Evolutionary conservation across 805 yeast species (phyloP).

Genomic region (Hanseniaspora osmophila): DNA sequence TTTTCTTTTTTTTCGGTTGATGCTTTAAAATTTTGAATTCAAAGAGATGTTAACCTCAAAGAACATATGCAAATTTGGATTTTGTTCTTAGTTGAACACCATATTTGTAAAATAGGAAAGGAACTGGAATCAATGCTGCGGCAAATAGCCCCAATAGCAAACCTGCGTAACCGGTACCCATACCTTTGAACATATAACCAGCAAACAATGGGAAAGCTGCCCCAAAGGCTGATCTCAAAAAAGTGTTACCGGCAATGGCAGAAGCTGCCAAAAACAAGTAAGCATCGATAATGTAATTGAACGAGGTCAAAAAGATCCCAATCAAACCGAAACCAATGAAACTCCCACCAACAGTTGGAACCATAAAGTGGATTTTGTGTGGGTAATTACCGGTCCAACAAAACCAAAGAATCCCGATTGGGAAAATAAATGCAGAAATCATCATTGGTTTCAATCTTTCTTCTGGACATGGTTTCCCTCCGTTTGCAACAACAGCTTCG

Average conservation of each 20-base stretch:
- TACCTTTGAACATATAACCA: constrained; percentile 47
- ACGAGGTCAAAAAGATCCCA: constrained; percentile 51
- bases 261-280: constrained; percentile 65
- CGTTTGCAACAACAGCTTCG: constrained; percentile 33
- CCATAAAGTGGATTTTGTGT: constrained; percentile 62
- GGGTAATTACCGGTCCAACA: constrained; percentile 78
- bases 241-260: constrained; percentile 61
- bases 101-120: constrained; percentile 45
- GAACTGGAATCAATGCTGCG: constrained; percentile 46
- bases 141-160: constrained; percentile 52
- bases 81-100: constrained; percentile 42
- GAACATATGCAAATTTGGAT: constrained; percentile 42
- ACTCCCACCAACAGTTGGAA: constrained; percentile 54
- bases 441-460: constrained; percentile 68
- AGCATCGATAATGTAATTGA: constrained; percentile 61
- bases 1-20: no score
- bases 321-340: constrained; percentile 57
- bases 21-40: no score
- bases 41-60: no score
- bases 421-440: constrained; percentile 54
- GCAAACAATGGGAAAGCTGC: constrained; percentile 66
- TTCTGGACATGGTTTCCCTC: constrained; percentile 59
- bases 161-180: constrained; percentile 75
- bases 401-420: constrained; percentile 74
- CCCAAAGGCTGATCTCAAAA: constrained; percentile 54